A percentile compares a stretch with the other conserved stretches of the same genome.
phyloP scores from a whole-genome alignment of 805 yeast genomes.

The Metschnikowia aberdeeniae region DNA sequence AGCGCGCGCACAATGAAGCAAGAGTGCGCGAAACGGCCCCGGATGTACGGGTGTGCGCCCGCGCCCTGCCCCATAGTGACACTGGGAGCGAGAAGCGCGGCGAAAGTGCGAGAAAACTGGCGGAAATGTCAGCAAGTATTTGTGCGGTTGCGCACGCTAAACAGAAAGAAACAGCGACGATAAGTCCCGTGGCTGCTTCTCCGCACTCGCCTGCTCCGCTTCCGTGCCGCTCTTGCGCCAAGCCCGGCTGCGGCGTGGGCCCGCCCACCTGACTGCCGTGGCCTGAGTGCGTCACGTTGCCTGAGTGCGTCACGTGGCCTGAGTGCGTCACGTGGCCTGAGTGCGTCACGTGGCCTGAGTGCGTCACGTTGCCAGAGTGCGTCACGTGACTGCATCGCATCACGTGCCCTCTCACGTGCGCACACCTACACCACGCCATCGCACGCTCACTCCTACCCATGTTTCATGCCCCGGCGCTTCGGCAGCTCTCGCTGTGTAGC shows the following conservation, averaged over 20 bases:
- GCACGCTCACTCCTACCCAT: background rate
- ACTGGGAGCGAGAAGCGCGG: background rate
- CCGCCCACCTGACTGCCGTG: too few species aligned
- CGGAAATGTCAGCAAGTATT: too few species aligned
- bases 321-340: too few species aligned
- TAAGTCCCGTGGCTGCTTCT: too few species aligned
- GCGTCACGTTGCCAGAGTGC: background rate
- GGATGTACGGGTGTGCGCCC: background rate
- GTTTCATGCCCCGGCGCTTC: background rate
- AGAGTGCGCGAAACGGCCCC: background rate
- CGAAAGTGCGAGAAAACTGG: background rate
- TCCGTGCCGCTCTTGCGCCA: too few species aligned
- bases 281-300: too few species aligned
- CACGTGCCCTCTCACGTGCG: background rate
- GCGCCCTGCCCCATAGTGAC: background rate
- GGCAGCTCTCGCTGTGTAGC: constrained; percentile 1
- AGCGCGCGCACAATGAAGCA: background rate
- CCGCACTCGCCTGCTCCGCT: too few species aligned
- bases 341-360: too few species aligned
- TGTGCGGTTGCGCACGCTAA: too few species aligned
- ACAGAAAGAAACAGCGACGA: too few species aligned
- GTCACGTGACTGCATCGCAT: background rate
- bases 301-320: too few species aligned
- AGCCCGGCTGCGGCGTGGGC: too few species aligned
- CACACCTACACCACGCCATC: background rate